Evolutionary conservation across 2,329 filamentous ascomycete genomes (phyloP), one percentile per base, ranked within the genome.

Genomic region (Colletotrichum filicis): DNA sequence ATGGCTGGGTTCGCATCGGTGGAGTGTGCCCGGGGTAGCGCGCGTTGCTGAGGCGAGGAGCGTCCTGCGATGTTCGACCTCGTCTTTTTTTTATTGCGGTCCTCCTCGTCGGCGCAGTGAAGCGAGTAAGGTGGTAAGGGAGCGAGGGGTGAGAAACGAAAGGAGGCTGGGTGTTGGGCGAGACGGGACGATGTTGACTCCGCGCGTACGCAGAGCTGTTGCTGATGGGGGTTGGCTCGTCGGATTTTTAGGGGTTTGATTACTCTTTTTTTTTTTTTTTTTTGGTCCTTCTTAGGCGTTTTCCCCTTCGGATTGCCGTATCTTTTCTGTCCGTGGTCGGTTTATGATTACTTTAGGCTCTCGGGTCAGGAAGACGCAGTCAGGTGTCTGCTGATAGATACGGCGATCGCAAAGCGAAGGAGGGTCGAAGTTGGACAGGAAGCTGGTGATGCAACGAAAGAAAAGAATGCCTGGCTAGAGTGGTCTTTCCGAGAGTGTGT

Each of bases 1-100:
- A 85, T 84, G 85, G 85, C 84, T 86, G 84, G 85, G 79, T 78
- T 76, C 80, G 81, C 83, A 85, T 85, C 80, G 79, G 80, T 77
- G 79, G 81, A 78, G 78, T 78, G 78, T 76, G 42, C 75, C 75
- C 65, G 76, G 76, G 76, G 74, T 76, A 74, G 76, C 67, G 75
- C 65, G 67, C 75, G 77, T 79, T 76, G 77, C 76, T 65, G 42
- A 56, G 64, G 56, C 58, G 75, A 76, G 69, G 74, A 76, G 76
- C 77, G 74, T 75, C 74, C 78, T 76, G 70, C 76, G 76, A 74
- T 77, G 75, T 76, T 79, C 76, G 76, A 80, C 82, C 82, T 83
- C 83, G 79, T 79, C 77, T 79, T 80, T 81, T 80, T 78, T 84
- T 79, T 80, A 49, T 78, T 77, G 55, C 77, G 70, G 69, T 71